phyloP scores from a whole-genome alignment of 1,284 basidiomycete species.

The Cystobasidium slooffiae region DNA sequence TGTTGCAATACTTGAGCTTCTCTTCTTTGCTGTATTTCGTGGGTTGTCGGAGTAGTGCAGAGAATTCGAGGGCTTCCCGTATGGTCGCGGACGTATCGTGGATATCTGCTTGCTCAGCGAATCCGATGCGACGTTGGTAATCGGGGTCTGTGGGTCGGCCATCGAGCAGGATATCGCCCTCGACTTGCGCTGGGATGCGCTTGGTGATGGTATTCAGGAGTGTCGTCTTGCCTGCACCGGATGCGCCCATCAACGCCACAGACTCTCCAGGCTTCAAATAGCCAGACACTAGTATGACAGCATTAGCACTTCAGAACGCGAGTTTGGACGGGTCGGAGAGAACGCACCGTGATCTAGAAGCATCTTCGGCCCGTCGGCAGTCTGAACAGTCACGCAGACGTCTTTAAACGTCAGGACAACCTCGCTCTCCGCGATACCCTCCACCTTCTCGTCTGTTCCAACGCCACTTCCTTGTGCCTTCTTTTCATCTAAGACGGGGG shows the following conservation, averaged over 20 bases:
- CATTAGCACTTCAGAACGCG: too few relatives aligned
- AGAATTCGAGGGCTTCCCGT: conserved; percentile 80
- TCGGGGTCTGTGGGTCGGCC: conserved; percentile 71
- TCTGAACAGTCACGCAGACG: conserved; percentile 28
- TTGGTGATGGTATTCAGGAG: conserved; percentile 64
- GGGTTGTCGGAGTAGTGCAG: conserved; percentile 79
- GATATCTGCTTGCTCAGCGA: conserved; percentile 68
- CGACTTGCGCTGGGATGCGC: conserved; percentile 74
- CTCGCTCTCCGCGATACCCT: conserved; percentile 9
- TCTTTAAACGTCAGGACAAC: conserved; percentile 37
- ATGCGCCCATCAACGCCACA: conserved; percentile 43
- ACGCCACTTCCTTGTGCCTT: not conserved
- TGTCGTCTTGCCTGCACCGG: conserved; percentile 57
- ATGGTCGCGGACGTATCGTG: conserved; percentile 66
- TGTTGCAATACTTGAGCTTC: conserved; percentile 80
- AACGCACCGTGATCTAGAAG: conserved; percentile 38
- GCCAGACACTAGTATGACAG: too few relatives aligned
- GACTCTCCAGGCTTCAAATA: conserved; percentile 31
- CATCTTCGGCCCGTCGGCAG: conserved; percentile 22
- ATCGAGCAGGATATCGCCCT: conserved; percentile 76
- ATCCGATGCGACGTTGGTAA: conserved; percentile 75
- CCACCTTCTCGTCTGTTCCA: conserved; percentile 14
- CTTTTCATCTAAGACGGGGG: conserved; percentile 3
- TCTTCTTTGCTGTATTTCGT: conserved; percentile 67
- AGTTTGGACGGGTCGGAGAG: too few relatives aligned